Conservation (phyloP, 192 early-diverging fungal genomes). For the Rhizoclosmatium sp. region DNA sequence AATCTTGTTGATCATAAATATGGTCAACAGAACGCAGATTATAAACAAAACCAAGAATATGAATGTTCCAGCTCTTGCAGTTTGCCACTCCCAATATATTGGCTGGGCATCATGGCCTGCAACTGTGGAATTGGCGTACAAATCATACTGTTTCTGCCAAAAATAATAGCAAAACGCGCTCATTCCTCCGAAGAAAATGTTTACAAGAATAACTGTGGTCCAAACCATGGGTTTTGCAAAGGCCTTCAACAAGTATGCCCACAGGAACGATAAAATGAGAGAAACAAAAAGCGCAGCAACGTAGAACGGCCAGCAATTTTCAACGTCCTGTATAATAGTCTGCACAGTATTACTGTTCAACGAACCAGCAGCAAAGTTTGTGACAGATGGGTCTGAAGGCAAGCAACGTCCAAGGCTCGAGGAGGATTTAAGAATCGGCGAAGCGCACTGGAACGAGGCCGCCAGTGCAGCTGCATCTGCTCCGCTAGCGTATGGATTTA, state of each 20-base stretch:
- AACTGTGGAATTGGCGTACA: slow-evolving; percentile 21
- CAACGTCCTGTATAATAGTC: slow-evolving; percentile 21
- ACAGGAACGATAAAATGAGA: slow-evolving; percentile 49
- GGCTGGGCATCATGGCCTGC: slow-evolving; percentile 16
- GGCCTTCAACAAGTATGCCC: slow-evolving; percentile 49
- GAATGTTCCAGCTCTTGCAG: slow-evolving; percentile 1
- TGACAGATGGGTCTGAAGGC: slow-evolving; percentile 17
- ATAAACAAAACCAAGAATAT: slow-evolving; percentile 45
- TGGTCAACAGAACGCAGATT: slow-evolving; percentile 51
- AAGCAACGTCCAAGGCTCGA: slow-evolving; percentile 22
- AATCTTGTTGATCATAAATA: slow-evolving; percentile 58
- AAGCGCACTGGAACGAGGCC: slow-evolving; percentile 15
- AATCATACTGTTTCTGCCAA: slow-evolving; percentile 39
- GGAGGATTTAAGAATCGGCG: slow-evolving; percentile 4
- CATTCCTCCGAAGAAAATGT: slow-evolving; percentile 42
- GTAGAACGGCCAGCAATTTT: slow-evolving; percentile 20
- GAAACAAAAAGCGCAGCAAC: slow-evolving; percentile 32
- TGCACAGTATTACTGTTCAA: slow-evolving; percentile 2
- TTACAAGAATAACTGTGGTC: slow-evolving; percentile 46
- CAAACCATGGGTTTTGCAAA: slow-evolving; percentile 52
- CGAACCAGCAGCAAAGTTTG: background rate
- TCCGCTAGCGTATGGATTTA: slow-evolving; percentile 3
- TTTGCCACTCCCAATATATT: slow-evolving; percentile 15
- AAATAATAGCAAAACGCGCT: slow-evolving; percentile 47
- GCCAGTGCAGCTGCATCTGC: background rate